Base-by-base conservation (phyloP, 768 basidiomycete species). In the Psilocybe subaeruginosa region DNA sequence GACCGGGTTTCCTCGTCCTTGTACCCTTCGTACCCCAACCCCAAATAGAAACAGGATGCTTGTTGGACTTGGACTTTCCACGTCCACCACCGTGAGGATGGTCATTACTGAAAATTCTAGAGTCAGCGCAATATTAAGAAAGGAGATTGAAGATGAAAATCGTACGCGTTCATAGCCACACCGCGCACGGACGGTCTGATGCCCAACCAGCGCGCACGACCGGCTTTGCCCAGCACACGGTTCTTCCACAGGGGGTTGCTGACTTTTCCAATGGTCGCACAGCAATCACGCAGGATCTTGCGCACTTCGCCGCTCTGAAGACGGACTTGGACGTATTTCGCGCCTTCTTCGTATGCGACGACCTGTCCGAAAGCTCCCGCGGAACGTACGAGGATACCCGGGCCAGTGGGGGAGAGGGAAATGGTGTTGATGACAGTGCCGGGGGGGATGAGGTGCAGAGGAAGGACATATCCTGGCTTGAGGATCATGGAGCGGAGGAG, bases 1-100 rank as follows among this genome's bases (percentile, higher is more conserved):
- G 92, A 49, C 94, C 94, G 14, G 95, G 92, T 72, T 94, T 91
- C 69, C 97, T 89, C 58, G 97, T 99, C 60, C 97, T 85, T 62
- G 88, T 92, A 61, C 95, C 95, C 80, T 95, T 94, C 12, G 93
- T 91, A 60, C 90, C 83, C 91, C 92, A 95, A 58, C 94, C 95
- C 90, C 91, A 97, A 56, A 92, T 86, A 9, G 93, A 95, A 29
- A 92, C 88, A 2, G 96, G 94, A 72, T 95, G 89, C 72, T 93
- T 97, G 85, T 96, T 89, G 60, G 93, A 93, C 82, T 99, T 99
- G 62, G 91, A 93, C 76, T 97, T 98, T 67, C 97, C 97, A 77
- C 97, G 91, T 75, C 97, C 97, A 80, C 97, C 96, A 76, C 96
- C 96, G 72, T 97, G 95, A 62, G 97, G 95, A 76, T 96, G 94